These are phyloP conservation scores for Plectosphaerella cucumerina DNA, from an alignment of 2,329 filamentous ascomycete genomes.

Conservation along the genomic window DNA sequence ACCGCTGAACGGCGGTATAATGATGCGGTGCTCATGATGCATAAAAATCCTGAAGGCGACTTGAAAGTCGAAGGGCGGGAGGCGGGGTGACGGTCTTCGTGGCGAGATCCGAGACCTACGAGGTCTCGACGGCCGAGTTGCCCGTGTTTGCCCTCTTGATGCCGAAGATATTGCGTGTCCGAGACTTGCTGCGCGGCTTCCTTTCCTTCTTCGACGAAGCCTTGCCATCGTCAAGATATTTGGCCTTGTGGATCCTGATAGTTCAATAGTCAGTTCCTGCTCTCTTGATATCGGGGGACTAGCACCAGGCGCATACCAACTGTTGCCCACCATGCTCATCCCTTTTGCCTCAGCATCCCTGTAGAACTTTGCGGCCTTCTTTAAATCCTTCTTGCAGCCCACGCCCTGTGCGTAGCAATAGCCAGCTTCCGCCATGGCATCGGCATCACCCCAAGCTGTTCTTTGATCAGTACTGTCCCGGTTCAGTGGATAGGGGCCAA, in stretches of 20 bases:
- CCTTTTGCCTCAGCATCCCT: constrained; percentile 87
- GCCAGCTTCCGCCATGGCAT: constrained; percentile 89
- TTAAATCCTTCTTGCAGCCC: constrained; percentile 93
- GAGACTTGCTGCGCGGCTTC: constrained; percentile 71
- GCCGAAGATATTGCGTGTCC: constrained; percentile 69
- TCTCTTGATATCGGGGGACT: too few species aligned
- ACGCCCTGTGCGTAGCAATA: constrained; percentile 95
- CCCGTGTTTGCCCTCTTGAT: constrained; percentile 21
- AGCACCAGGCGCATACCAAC: constrained; percentile 65
- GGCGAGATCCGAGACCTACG: not conserved
- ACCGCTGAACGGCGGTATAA: not conserved
- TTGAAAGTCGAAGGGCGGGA: too few species aligned
- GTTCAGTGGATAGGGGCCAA: constrained; percentile 16
- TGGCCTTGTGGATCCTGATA: constrained; percentile 89
- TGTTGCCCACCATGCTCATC: constrained; percentile 97
- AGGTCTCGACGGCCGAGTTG: constrained; percentile 1
- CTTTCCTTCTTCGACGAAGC: constrained; percentile 48
- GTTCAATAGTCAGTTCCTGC: constrained; percentile 4
- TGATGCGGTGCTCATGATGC: constrained; percentile 16
- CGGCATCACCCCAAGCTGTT: constrained; percentile 84
- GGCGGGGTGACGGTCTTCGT: not conserved
- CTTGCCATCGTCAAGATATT: constrained; percentile 68
- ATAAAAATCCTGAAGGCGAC: constrained; percentile 5
- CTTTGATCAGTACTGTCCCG: not conserved
- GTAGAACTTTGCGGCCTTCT: constrained; percentile 89